phyloP scores from a whole-genome alignment of 75 land plant genomes.

The Sequoiadendron giganteum region DNA sequence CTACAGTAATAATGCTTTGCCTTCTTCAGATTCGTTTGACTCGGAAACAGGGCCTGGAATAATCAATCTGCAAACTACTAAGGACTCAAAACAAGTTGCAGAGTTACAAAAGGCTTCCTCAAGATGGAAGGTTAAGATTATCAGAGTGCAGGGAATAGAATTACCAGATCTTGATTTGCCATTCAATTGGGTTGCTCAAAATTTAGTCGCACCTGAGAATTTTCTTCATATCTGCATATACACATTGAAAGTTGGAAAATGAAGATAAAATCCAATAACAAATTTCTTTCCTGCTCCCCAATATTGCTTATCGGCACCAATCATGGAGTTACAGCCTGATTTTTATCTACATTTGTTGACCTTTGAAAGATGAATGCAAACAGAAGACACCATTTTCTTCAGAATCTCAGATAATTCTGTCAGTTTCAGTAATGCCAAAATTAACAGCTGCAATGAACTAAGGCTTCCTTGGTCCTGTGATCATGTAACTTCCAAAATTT shows the following conservation, averaged over 20 bases:
- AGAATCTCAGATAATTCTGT: background rate
- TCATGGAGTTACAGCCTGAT: background rate
- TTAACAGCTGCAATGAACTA: background rate
- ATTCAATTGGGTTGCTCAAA: constrained; percentile 83
- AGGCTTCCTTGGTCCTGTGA: background rate
- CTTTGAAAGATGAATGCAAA: background rate
- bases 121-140: constrained; percentile 39
- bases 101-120: background rate
- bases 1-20: background rate
- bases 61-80: background rate
- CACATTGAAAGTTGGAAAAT: constrained; percentile 7
- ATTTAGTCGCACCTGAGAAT: constrained; percentile 76
- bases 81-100: background rate
- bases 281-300: background rate
- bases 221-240: constrained; percentile 75
- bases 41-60: background rate
- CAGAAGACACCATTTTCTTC: background rate
- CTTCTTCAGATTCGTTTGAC: background rate
- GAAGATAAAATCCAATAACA: background rate
- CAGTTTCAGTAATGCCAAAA: background rate
- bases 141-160: constrained; percentile 93
- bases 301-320: background rate
- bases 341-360: background rate
- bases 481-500: background rate
- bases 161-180: constrained; percentile 71